Percentiles rank a stretch among this genome's conserved stretches.
Conservation (phyloP, 441 rosid genomes). For the Syzygium malaccense region DNA sequence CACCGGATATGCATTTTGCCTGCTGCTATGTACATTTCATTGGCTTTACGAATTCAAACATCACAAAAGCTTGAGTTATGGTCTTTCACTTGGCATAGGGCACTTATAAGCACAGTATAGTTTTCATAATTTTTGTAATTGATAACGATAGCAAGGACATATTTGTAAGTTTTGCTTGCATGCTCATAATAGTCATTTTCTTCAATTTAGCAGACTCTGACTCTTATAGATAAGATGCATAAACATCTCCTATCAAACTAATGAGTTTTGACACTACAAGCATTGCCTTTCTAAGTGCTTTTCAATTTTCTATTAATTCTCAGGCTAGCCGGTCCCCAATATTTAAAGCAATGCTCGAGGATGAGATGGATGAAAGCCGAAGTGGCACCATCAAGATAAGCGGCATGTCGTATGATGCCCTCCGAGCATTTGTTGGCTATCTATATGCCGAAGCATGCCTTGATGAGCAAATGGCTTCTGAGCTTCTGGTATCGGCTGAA, state of each 20-base stretch:
- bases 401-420: constrained; percentile 54
- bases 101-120: background rate
- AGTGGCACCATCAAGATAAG: constrained; percentile 75
- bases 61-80: background rate
- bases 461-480: constrained; percentile 71
- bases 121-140: too few relatives aligned
- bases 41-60: background rate
- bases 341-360: constrained; percentile 79
- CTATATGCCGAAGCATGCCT: constrained; percentile 70
- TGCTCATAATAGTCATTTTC: background rate
- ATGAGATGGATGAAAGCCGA: constrained; percentile 76
- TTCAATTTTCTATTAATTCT: background rate
- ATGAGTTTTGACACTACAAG: background rate
- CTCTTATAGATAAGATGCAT: background rate
- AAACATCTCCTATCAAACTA: background rate
- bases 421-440: constrained; percentile 56
- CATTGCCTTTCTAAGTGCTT: background rate
- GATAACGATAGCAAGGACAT: background rate
- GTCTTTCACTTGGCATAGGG: background rate
- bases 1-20: background rate
- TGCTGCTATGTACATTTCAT: background rate
- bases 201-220: background rate
- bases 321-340: constrained; percentile 77
- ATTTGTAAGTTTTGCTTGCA: background rate
- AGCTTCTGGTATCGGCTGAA: constrained; percentile 69